A percentile compares a stretch with the other conserved stretches of the same genome.
Evolutionary conservation across 2,329 filamentous ascomycete genomes (phyloP).

Genomic region (Microsporum audouinii): DNA sequence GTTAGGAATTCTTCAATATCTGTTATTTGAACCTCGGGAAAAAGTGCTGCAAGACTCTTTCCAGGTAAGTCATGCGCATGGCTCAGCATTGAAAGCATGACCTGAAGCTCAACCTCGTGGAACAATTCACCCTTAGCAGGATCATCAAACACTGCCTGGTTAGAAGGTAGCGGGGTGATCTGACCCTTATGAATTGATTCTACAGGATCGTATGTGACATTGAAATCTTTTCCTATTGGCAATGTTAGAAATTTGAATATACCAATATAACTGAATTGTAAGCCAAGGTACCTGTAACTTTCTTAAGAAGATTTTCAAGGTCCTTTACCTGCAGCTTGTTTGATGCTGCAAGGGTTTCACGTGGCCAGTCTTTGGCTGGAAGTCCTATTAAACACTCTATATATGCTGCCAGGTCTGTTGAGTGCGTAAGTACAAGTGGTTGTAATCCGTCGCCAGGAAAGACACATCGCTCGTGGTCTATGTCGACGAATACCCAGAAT

Average conservation of each 20-base stretch:
- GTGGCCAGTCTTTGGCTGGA: neutral
- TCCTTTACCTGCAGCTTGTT: constrained; percentile 2
- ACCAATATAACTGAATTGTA: neutral
- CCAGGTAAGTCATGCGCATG: neutral
- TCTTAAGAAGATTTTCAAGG: neutral
- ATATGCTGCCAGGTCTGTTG: neutral
- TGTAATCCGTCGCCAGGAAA: neutral
- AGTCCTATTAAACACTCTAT: neutral
- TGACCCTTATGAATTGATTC: neutral
- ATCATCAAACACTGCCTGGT: neutral
- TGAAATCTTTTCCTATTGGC: neutral
- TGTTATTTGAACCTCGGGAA: neutral
- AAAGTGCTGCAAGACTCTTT: neutral
- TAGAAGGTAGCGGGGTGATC: constrained; percentile 1
- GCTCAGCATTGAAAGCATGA: constrained; percentile 5
- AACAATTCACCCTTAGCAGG: neutral
- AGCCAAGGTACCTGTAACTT: neutral
- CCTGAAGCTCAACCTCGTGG: neutral
- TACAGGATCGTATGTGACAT: neutral
- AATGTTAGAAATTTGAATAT: neutral
- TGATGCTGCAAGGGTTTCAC: neutral
- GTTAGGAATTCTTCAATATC: neutral
- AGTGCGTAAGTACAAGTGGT: neutral
- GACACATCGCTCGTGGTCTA: neutral
- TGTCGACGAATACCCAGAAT: neutral